Evolutionary conservation across 192 early-diverging fungal species (phyloP), one percentile per base, ranked within the genome.

Genomic region (Pilobolus umbonatus): DNA sequence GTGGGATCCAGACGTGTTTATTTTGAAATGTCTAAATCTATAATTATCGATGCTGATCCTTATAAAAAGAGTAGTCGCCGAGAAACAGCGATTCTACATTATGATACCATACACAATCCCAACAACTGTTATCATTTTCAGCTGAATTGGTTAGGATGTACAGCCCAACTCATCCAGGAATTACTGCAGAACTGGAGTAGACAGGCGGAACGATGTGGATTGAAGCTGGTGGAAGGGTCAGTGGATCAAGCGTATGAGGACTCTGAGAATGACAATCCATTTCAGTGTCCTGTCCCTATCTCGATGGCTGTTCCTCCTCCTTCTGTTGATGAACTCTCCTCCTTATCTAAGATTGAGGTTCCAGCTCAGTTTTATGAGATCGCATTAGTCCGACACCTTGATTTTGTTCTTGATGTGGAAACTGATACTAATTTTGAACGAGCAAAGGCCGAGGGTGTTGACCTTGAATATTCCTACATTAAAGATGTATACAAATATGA

Each of bases 141-240:
- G 62, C 62, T 98, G 17, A 86, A 95, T 74, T 98, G 96, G 96
- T 72, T 98, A 15, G 92, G 90, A 38, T 98, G 95, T 70, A 95
- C 92, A 2, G 88, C 91, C 9, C 69, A 88, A 34, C 65, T 93
- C 34, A 84, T 98, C 12, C 90, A 96, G 56, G 94, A 97, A 42
- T 66, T 94, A 49, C 75, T 98, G 24, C 78, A 76, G 35, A 70
- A 72, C 5, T 98, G 96, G 96, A 62, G 76, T 35, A 65, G 89
- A 6, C 76, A 79, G 26, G 92, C 92, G 2, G 91, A 95, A 60
- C 85, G 86, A 40, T 91, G 86, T 60, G 93, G 94, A 8, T 76
- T 98, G 22, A 88, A 89, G 30, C 62, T 98, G 44, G 88, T 98
- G 0, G 92, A 98, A 73, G 93, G 87, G 0, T 91, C 94, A 7